Evolutionary conservation across 148 eudicot species (phyloP).

Genomic region (Selenicereus undatus): DNA sequence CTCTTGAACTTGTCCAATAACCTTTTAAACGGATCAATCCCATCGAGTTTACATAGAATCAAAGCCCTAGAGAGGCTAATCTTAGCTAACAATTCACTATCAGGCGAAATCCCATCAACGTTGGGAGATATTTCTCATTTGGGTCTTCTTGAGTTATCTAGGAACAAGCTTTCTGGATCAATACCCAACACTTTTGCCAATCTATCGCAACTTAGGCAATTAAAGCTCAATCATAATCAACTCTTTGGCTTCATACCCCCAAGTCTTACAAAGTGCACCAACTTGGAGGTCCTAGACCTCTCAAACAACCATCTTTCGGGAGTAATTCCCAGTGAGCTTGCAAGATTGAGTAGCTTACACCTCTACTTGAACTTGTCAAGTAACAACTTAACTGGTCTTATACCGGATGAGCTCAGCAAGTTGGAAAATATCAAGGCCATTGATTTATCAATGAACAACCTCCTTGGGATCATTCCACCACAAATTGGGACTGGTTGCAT

Average conservation of each 20-base stretch:
- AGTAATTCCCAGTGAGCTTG: constrained; percentile 55
- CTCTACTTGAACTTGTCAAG: constrained; percentile 69
- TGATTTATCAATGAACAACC: constrained; percentile 62
- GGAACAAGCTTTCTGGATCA: constrained; percentile 57
- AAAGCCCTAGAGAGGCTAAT: constrained; percentile 62
- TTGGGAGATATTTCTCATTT: constrained; percentile 61
- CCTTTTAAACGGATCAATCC: constrained; percentile 59
- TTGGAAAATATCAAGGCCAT: constrained; percentile 82
- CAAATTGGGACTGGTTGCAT: constrained; percentile 63
- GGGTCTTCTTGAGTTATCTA: constrained; percentile 73
- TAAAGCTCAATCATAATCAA: constrained; percentile 51
- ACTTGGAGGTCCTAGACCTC: constrained; percentile 77
- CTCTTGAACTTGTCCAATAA: constrained; percentile 70
- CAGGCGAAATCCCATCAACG: constrained; percentile 55
- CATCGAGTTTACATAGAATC: constrained; percentile 41
- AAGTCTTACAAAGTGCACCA: constrained; percentile 62
- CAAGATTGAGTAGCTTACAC: constrained; percentile 63
- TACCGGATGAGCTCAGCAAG: constrained; percentile 71
- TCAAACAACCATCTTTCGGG: constrained; percentile 69
- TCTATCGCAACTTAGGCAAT: constrained; percentile 53
- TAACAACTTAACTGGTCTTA: constrained; percentile 51
- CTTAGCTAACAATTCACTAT: constrained; percentile 55
- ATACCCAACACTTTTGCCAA: constrained; percentile 68
- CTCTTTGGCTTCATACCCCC: constrained; percentile 71
- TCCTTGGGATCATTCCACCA: constrained; percentile 54